Conservation (phyloP, 257 asterid genomes). For the Solanum corneliomulleri region DNA sequence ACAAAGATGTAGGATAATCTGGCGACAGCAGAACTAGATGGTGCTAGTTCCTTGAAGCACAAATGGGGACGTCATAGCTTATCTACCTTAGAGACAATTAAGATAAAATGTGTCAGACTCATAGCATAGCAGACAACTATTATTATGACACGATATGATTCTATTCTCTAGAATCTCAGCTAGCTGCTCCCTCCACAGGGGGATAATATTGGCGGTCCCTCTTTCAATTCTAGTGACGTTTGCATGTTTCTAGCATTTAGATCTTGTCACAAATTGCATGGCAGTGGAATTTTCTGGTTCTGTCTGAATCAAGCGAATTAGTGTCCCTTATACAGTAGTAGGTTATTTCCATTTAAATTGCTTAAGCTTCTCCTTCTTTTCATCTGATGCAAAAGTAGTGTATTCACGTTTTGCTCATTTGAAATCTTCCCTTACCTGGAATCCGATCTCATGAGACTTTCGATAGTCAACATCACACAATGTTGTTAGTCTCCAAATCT, state of each 20-base stretch:
- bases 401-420: background rate
- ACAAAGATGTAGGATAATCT: background rate
- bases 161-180: background rate
- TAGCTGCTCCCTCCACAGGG: background rate
- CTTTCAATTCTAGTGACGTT: background rate
- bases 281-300: background rate
- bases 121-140: background rate
- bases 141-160: background rate
- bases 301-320: background rate
- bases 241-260: background rate
- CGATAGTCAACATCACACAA: background rate
- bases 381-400: background rate
- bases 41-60: background rate
- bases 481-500: background rate
- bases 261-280: background rate
- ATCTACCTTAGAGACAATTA: background rate
- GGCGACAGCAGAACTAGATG: background rate
- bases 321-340: background rate
- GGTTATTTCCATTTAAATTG: background rate
- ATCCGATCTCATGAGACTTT: background rate
- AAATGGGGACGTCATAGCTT: background rate
- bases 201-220: background rate
- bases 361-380: background rate
- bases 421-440: background rate
- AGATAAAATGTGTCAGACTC: background rate